Evolutionary conservation across 2,329 filamentous ascomycete genomes (phyloP), one percentile per base, ranked within the genome.

Genomic region (Penicillium fuscoglaucum): DNA sequence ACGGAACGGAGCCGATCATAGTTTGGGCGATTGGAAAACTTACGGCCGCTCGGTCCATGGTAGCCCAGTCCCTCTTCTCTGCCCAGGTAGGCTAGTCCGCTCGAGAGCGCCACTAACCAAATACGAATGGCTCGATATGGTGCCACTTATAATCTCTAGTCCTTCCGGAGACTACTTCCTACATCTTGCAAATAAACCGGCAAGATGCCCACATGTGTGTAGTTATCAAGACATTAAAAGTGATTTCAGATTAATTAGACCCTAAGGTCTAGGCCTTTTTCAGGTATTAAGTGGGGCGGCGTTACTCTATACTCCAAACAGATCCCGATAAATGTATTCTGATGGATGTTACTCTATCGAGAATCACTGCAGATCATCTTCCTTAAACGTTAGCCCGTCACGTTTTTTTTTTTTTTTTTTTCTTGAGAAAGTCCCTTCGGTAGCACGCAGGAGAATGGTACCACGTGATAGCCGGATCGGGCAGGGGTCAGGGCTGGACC

Each of bases 1-100:
- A 66, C 59, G 65, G 65, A 55, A 55, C 60, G 35, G 12, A 56
- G 59, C 37, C 59, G 64, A 67, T 66, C 65, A 57, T 50, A 61
- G 63, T 59, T 64, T 64, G 63, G 59, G 58, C 39, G 47, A 57
- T 50, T 45, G 46, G 46, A 58, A 66, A 67, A 65, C 61, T 64
- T 59, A 49, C 44, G 37, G 19, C 29, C 37, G 40, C 13, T 29
- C 35, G 46, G 28, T 50, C 54, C 37, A 59, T 55, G 58, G 45
- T 57, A 44, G 31, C 13, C 35, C 41, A 35, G 17, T 44, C 12
- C 37, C 24, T 19, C 37, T 26, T 26, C 5, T 26, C 26, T 26
- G 5, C 26, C 26, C 5, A 26, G 5, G 24, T 24, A n/a, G 37
- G 50, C 29, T 17, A 33, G 33, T 43, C 28, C 21, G 26, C n/a